A percentile compares a stretch with the other conserved stretches of the same genome.
phyloP scores from a whole-genome alignment of 345 rosid species.

The Bruguiera sexangula region DNA sequence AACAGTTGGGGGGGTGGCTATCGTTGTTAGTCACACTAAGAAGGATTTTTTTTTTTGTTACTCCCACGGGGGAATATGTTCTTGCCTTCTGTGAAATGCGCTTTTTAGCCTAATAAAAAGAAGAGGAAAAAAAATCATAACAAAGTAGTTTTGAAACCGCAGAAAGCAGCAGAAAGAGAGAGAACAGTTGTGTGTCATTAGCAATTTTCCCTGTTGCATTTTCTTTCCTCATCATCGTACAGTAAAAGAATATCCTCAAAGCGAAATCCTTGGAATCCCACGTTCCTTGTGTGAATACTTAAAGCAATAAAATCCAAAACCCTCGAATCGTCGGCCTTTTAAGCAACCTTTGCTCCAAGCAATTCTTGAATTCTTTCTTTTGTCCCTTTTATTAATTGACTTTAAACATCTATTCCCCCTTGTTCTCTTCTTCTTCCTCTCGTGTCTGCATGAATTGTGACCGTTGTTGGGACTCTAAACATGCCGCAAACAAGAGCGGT shows the following conservation, averaged over 20 bases:
- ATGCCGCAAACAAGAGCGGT: slow-evolving; percentile 56
- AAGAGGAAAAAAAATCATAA: too few relatives aligned
- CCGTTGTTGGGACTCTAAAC: neutral
- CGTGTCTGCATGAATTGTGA: slow-evolving; percentile 17
- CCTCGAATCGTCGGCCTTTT: slow-evolving; percentile 67
- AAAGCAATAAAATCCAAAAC: slow-evolving; percentile 26
- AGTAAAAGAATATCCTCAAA: neutral
- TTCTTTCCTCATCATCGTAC: too few relatives aligned
- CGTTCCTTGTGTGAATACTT: slow-evolving; percentile 27
- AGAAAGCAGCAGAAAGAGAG: too few relatives aligned
- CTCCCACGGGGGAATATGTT: slow-evolving; percentile 4
- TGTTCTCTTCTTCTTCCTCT: slow-evolving; percentile 1
- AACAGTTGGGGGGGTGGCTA: too few relatives aligned
- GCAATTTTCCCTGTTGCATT: neutral
- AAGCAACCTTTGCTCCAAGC: slow-evolving; percentile 95
- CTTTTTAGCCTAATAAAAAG: neutral
- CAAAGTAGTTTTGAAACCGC: neutral
- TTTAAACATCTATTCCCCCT: neutral
- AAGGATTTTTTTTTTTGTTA: neutral
- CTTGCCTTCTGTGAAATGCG: neutral
- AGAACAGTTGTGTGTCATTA: too few relatives aligned
- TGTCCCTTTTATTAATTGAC: slow-evolving; percentile 9
- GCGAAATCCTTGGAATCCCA: neutral
- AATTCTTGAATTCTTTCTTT: slow-evolving; percentile 45
- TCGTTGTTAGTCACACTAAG: neutral